phyloP scores from a whole-genome alignment of 2,329 filamentous ascomycete genomes.

The Aureobasidium lini region DNA sequence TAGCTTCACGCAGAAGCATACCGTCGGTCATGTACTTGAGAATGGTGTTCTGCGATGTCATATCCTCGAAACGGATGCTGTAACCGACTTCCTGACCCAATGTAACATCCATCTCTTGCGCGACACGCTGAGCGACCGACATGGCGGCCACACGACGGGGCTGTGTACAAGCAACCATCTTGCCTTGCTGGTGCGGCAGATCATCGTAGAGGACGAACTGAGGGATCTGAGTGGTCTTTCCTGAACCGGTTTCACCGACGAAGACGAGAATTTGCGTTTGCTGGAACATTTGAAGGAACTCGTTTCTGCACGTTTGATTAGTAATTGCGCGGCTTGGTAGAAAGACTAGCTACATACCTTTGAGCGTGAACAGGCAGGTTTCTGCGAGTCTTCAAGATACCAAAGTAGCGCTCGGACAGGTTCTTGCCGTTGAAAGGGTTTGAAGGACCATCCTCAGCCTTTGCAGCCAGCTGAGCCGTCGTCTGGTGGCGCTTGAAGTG shows the following conservation, averaged over 20 bases:
- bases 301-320: slow-evolving; percentile 50
- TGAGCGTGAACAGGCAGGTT: slow-evolving; percentile 89
- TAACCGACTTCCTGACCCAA: slow-evolving; percentile 95
- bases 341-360: slow-evolving; percentile 43
- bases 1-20: slow-evolving; percentile 93
- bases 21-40: slow-evolving; percentile 99
- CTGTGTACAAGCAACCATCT: slow-evolving; percentile 95
- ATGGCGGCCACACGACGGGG: slow-evolving; percentile 96
- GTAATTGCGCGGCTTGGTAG: background rate
- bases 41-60: slow-evolving; percentile 77
- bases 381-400: slow-evolving; percentile 75
- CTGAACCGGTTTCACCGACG: slow-evolving; percentile 97
- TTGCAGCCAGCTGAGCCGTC: slow-evolving; percentile 64
- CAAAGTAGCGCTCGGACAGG: slow-evolving; percentile 79
- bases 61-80: slow-evolving; percentile 97
- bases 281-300: slow-evolving; percentile 91
- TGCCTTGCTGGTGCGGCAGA: slow-evolving; percentile 73
- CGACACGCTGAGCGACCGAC: slow-evolving; percentile 97
- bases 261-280: slow-evolving; percentile 94
- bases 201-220: slow-evolving; percentile 98
- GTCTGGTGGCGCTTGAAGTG: slow-evolving; percentile 71
- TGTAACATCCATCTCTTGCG: slow-evolving; percentile 88
- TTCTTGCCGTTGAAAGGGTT: slow-evolving; percentile 79
- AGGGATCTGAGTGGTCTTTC: slow-evolving; percentile 98
- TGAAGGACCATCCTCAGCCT: slow-evolving; percentile 68